Percentiles rank a stretch among this genome's conserved stretches.
Evolutionary conservation across 768 basidiomycete species (phyloP).

Genomic region (Rhodotorula kratochvilovae): DNA sequence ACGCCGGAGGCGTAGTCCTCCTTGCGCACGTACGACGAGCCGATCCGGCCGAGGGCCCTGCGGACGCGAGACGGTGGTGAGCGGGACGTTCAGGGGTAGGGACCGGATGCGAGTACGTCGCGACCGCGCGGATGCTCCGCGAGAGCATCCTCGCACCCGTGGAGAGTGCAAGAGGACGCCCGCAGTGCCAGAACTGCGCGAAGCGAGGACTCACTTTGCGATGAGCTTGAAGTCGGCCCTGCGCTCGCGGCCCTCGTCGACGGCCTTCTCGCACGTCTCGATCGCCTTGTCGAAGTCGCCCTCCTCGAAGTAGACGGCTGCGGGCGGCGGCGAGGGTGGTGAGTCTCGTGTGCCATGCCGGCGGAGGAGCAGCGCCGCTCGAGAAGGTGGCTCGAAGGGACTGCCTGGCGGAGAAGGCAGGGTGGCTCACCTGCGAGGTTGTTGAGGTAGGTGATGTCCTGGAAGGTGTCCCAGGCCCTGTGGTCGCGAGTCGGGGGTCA

Average conservation of each 20-base stretch:
- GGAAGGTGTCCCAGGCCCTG: constrained; percentile 87
- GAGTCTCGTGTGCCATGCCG: too few species aligned
- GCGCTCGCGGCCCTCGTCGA: constrained; percentile 85
- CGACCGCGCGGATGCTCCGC: too few species aligned
- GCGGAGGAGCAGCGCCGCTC: too few species aligned
- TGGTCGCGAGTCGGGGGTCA: not conserved
- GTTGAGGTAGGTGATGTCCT: constrained; percentile 88
- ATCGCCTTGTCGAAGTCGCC: constrained; percentile 86
- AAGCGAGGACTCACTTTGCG: constrained; percentile 58
- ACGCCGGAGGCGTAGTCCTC: constrained; percentile 70
- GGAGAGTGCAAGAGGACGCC: too few species aligned
- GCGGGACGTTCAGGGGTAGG: not conserved
- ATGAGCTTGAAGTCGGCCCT: constrained; percentile 91
- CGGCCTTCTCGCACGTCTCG: constrained; percentile 89
- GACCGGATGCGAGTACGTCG: too few species aligned
- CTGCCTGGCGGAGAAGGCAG: not conserved
- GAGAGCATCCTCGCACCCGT: too few species aligned
- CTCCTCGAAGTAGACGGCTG: constrained; percentile 90
- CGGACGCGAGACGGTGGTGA: not conserved
- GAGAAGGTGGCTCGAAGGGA: not conserved
- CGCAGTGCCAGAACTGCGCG: not conserved
- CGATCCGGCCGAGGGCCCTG: constrained; percentile 77
- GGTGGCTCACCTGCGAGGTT: constrained; percentile 66
- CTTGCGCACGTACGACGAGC: constrained; percentile 76
- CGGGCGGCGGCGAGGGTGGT: not conserved